Conservation (phyloP, 805 yeast genomes). For the Suhomyces pyralidae region DNA sequence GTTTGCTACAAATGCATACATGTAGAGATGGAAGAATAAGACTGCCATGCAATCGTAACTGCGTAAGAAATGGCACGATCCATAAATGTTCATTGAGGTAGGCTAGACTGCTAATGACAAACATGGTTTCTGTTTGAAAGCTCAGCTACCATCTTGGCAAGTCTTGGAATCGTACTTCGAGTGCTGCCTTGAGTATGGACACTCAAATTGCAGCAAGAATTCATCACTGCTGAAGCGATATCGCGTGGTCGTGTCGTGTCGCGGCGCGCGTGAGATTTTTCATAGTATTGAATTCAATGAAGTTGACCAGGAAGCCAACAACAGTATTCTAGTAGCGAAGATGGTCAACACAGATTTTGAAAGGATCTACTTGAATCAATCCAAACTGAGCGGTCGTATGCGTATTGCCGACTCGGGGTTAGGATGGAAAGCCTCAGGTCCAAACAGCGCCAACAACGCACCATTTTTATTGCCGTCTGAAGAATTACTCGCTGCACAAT, state of each 20-base stretch:
- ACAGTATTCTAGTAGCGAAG: background rate
- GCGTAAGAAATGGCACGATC: background rate
- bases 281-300: background rate
- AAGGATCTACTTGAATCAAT: conserved; percentile 84
- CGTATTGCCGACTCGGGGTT: conserved; percentile 95
- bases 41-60: background rate
- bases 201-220: background rate
- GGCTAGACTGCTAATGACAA: background rate
- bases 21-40: background rate
- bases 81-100: background rate
- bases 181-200: background rate
- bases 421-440: conserved; percentile 84
- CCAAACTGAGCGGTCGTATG: conserved; percentile 79
- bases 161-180: background rate
- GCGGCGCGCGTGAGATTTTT: conserved; percentile 2
- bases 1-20: background rate
- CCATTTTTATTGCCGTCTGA: conserved; percentile 90
- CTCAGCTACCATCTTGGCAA: background rate
- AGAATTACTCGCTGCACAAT: conserved; percentile 72
- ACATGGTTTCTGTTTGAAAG: background rate
- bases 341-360: conserved; percentile 76
- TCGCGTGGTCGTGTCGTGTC: background rate
- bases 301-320: background rate
- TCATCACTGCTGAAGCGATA: background rate
- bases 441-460: conserved; percentile 43